Evolutionary conservation across 208 protist species (phyloP).

Genomic region (Leishmania gerbilli): DNA sequence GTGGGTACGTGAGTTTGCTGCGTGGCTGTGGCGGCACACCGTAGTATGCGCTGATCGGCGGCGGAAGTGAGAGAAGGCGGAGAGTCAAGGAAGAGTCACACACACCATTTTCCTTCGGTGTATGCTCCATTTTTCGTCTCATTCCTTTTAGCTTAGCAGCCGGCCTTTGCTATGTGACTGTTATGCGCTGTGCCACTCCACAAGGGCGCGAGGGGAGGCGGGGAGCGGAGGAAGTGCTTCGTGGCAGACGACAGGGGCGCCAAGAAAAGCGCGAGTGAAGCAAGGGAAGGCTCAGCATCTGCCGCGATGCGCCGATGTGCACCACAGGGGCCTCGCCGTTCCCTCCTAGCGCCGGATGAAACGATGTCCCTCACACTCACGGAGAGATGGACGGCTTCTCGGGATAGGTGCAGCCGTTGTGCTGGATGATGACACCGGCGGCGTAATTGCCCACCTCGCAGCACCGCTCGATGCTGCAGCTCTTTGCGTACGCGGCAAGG

Average conservation of each 20-base stretch:
- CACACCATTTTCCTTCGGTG: background rate
- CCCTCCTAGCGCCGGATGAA: background rate
- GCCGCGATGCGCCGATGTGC: background rate
- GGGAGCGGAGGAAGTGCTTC: background rate
- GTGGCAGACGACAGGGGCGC: background rate
- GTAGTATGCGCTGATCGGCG: background rate
- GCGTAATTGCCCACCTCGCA: constrained; percentile 91
- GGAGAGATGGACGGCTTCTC: constrained; percentile 61
- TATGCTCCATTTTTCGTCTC: background rate
- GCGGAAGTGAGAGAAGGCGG: background rate
- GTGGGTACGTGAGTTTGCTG: background rate
- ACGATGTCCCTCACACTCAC: constrained; percentile 7
- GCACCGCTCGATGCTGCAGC: constrained; percentile 70
- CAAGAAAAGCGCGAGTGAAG: background rate
- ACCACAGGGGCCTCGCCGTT: background rate
- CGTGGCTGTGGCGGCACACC: background rate
- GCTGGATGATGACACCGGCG: constrained; percentile 92
- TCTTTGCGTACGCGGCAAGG: constrained; percentile 83
- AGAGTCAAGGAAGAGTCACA: background rate
- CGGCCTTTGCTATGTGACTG: background rate
- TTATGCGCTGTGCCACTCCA: background rate
- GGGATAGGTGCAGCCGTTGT: constrained; percentile 93
- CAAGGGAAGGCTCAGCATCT: background rate
- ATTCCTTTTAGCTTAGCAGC: background rate
- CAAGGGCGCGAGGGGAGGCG: background rate